Base-by-base conservation (phyloP, 225 moss, liverwort and hornwort species). In the Pseudisothecium myosuroides region DNA sequence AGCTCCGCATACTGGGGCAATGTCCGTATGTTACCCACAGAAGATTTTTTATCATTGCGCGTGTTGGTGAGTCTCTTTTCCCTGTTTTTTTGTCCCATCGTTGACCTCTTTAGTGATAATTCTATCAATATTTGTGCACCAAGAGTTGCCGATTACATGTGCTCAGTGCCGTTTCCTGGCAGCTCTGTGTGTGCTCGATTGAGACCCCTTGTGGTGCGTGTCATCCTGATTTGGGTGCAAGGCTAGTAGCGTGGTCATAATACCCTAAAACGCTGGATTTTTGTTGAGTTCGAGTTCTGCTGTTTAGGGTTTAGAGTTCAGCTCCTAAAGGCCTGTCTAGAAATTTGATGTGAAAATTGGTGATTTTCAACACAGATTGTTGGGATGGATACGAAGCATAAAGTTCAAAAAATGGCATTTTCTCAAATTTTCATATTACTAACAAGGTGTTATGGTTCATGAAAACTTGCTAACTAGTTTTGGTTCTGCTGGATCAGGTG, bases 21-120 rank as follows among this genome's bases (percentile, higher is more conserved):
- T 64, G 92, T 92, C 32, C 88, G 76, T 43, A 62, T 86, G 29
- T 58, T 90, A 34, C 85, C 92, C 60, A 36, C 85, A 64, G 90
- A 92, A 77, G 85, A 90, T 56, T 90, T 64, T 68, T 39, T 92
- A 54, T 90, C 92, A 52, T 71, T 92, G 76, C 90, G 90, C n/a
- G 82, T 92, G 43, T 82, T 92, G 90, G 92, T 93, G 47, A 84
- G 66, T 61, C 36, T 79, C 69, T 79, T 66, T 52, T 87, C 34
- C 24, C 49, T 65, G 49, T 66, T 37, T 43, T 63, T 34, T 34
- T 55, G 26, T 36, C 83, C 27, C 73, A 50, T 59, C 60, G 39
- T 80, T 59, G n/a, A 59, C 59, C 61, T 84, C 78, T 79, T 68
- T 12, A 89, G 29, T 66, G n/a, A 68, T 89, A 36, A 62, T n/a